Percentiles rank a stretch among this genome's conserved stretches.
Conservation (phyloP, 768 basidiomycete species). For the Boletus eberwhitei region DNA sequence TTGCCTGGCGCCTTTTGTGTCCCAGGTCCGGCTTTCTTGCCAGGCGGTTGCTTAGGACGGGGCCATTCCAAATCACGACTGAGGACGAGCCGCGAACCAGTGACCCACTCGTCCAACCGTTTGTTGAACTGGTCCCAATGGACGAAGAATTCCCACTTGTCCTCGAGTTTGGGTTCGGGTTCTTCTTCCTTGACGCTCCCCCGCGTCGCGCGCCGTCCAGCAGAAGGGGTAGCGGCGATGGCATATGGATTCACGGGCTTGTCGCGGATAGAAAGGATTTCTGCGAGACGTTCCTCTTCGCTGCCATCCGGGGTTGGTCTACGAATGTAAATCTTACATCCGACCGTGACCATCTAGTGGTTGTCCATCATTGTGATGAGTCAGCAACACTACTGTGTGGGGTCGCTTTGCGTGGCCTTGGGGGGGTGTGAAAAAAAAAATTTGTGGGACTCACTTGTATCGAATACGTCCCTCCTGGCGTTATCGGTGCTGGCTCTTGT, state of each 20-base stretch:
- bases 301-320: conserved; percentile 73
- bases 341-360: conserved; percentile 76
- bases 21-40: conserved; percentile 49
- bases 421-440: conserved; percentile 26
- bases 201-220: conserved; percentile 39
- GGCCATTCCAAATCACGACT: conserved; percentile 93
- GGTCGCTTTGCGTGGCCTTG: conserved; percentile 12
- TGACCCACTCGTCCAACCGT: conserved; percentile 96
- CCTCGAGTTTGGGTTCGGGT: conserved; percentile 58
- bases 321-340: conserved; percentile 92
- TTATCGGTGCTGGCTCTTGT: conserved; percentile 58
- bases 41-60: conserved; percentile 68
- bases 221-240: conserved; percentile 3
- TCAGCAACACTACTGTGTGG: conserved; percentile 22
- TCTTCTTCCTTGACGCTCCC: conserved; percentile 42
- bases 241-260: conserved; percentile 66
- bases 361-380: conserved; percentile 26
- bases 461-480: conserved; percentile 70
- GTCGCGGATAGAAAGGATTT: conserved; percentile 93
- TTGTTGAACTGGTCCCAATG: conserved; percentile 99
- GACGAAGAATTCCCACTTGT: conserved; percentile 92
- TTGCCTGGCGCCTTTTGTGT: conserved; percentile 59
- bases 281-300: conserved; percentile 88
- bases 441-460: conserved; percentile 55
- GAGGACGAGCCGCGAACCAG: conserved; percentile 81